These are phyloP conservation scores for Trichoderma guizhouense DNA, from an alignment of 2,329 filamentous ascomycete genomes.

Conservation along the genomic window DNA sequence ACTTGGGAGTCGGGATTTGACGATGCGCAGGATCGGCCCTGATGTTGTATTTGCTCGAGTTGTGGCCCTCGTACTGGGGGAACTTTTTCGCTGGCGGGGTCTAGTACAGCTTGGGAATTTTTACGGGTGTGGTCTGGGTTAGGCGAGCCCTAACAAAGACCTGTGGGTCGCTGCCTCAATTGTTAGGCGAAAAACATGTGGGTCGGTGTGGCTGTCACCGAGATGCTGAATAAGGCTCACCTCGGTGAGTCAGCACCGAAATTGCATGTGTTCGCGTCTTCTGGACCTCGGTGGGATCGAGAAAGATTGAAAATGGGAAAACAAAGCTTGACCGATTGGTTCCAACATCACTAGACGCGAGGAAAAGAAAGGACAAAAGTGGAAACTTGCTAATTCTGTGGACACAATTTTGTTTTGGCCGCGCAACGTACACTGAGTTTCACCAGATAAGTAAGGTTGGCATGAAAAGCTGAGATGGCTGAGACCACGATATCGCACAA, in stretches of 20 bases:
- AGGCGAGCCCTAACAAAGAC: slow-evolving; percentile 33
- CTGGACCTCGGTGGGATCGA: not conserved
- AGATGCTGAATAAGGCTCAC: slow-evolving; percentile 12
- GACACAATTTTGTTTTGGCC: not conserved
- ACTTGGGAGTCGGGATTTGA: slow-evolving; percentile 23
- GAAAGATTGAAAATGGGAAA: not conserved
- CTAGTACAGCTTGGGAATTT: slow-evolving; percentile 19
- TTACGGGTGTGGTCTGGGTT: slow-evolving; percentile 26
- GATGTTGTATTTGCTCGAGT: slow-evolving; percentile 21
- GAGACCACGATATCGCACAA: slow-evolving; percentile 19
- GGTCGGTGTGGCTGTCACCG: slow-evolving; percentile 10
- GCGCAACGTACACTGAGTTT: not conserved
- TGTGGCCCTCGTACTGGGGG: slow-evolving; percentile 18
- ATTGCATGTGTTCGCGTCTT: not conserved
- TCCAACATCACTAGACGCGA: not conserved
- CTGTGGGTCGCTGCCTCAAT: slow-evolving; percentile 23
- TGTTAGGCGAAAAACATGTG: slow-evolving; percentile 21
- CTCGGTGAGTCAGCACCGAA: slow-evolving; percentile 2
- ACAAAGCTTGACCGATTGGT: not conserved
- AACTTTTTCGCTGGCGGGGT: slow-evolving; percentile 28
- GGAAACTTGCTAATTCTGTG: not conserved
- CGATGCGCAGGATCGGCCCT: slow-evolving; percentile 18
- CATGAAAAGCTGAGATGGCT: slow-evolving; percentile 10
- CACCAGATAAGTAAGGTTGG: not conserved
- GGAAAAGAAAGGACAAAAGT: not conserved